Base-by-base conservation (phyloP, 2,329 filamentous ascomycete species). In the Xylariaceae sp. region DNA sequence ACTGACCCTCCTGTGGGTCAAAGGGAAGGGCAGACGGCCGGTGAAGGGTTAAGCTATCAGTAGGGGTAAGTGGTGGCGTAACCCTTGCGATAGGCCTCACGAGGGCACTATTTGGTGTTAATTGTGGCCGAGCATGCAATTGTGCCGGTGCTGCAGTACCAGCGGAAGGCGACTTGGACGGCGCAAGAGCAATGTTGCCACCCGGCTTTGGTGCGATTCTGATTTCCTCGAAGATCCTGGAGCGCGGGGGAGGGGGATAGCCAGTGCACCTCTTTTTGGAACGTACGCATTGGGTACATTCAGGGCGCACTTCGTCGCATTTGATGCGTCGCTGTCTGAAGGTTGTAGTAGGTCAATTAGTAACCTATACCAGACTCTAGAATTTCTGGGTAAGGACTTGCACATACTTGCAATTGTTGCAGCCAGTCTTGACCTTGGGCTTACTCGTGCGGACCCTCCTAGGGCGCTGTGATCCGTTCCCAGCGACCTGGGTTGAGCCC, bases 401-500 rank as follows among this genome's bases (percentile, higher is more conserved):
- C 41, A 71, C 79, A 60, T 69, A 83, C 80, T 84, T 84, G 80
- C 80, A 85, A 60, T 78, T 81, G 53, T 69, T 71, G 61, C 81
- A 84, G 31, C 80, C 80, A 1, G 79, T 83, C 65, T 81, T 83
- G 49, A 82, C 79, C 57, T 83, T 83, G 12, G 76, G 74, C 49
- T 69, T 74, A 57, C 76, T 80, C 19, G 67, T 72, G 41, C 76
- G 67, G 12, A 65, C 65, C 39, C 74, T 68, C 55, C 69, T 76
- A 28, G 57, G 57, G 33, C 58, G 62, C 36, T 54, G 56, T 24
- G 51, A 44, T 24, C 51, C 51, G 34, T 59, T 53, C 37, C 48
- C 53, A 19, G 22, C 33, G 37, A 37, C 44, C 7, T 42, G 39
- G 13, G 19, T 6, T 19, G 42, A 45, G 22, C 39, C 42, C 22